These are phyloP conservation scores for Haplosporangium gracile DNA, from an alignment of 192 early-diverging fungal species.

Conservation along the genomic window DNA sequence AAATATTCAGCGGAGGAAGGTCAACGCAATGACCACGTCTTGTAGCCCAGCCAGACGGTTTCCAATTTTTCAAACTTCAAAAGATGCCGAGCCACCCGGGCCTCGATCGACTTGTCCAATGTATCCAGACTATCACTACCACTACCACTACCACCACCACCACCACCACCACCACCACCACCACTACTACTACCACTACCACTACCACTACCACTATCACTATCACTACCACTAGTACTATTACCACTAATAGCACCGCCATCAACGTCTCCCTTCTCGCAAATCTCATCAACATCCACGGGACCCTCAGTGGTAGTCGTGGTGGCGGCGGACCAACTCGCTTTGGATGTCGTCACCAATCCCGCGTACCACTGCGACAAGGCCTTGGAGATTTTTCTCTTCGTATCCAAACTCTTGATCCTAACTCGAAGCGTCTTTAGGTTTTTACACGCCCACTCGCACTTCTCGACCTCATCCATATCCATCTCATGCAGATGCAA, in stretches of 20 bases:
- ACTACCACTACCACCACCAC: too few species aligned
- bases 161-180: too few species aligned
- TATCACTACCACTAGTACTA: too few species aligned
- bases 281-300: neutral
- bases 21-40: too few species aligned
- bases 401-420: slow-evolving; percentile 7
- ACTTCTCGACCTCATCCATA: slow-evolving; percentile 24
- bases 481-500: slow-evolving; percentile 15
- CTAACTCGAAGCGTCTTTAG: slow-evolving; percentile 2
- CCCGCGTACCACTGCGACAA: slow-evolving; percentile 1
- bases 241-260: too few species aligned
- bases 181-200: too few species aligned
- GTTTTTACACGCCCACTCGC: neutral
- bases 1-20: neutral
- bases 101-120: neutral
- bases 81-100: slow-evolving; percentile 3
- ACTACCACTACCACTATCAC: too few species aligned
- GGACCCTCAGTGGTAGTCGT: neutral
- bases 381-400: neutral
- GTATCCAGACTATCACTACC: too few species aligned
- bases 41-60: slow-evolving; percentile 8
- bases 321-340: too few species aligned
- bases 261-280: too few species aligned
- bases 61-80: slow-evolving; percentile 5
- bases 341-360: neutral